Evolutionary conservation across 1,284 basidiomycete species (phyloP).

Genomic region (Rhizopogon hawkerae): DNA sequence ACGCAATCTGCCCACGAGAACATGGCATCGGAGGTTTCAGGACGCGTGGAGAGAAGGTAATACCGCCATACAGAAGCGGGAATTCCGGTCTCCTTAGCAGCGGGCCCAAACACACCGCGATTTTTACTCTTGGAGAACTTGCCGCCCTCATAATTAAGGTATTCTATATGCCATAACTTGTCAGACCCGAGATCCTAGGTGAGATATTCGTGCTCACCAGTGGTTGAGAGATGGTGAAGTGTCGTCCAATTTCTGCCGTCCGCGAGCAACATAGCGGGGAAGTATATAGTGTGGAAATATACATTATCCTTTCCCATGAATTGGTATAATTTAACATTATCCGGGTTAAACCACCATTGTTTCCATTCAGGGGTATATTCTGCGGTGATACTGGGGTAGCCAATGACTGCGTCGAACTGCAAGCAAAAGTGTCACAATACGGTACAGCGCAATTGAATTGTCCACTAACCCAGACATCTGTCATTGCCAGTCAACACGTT

Average conservation of each 20-base stretch:
- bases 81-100: conserved; percentile 88
- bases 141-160: conserved; percentile 96
- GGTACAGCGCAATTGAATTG: not conserved
- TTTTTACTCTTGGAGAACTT: conserved; percentile 99
- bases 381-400: conserved; percentile 96
- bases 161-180: conserved; percentile 53
- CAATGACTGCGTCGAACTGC: conserved; percentile 96
- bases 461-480: conserved; percentile 75
- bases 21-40: conserved; percentile 91
- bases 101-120: conserved; percentile 95
- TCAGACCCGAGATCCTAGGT: conserved; percentile 2
- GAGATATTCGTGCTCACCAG: conserved; percentile 46
- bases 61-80: conserved; percentile 96
- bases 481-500: conserved; percentile 5
- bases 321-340: conserved; percentile 90
- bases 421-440: not conserved
- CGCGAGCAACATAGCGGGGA: conserved; percentile 84
- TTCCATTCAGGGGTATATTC: conserved; percentile 94
- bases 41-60: conserved; percentile 88
- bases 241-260: conserved; percentile 92
- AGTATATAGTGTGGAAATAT: conserved; percentile 98
- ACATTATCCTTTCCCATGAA: conserved; percentile 99
- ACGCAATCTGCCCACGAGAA: conserved; percentile 98
- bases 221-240: conserved; percentile 91
- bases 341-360: conserved; percentile 94